A percentile compares a stretch with the other conserved stretches of the same genome.
These are phyloP conservation scores for Gloeophyllum trabeum DNA, from an alignment of 768 basidiomycete genomes.

Conservation along the genomic window DNA sequence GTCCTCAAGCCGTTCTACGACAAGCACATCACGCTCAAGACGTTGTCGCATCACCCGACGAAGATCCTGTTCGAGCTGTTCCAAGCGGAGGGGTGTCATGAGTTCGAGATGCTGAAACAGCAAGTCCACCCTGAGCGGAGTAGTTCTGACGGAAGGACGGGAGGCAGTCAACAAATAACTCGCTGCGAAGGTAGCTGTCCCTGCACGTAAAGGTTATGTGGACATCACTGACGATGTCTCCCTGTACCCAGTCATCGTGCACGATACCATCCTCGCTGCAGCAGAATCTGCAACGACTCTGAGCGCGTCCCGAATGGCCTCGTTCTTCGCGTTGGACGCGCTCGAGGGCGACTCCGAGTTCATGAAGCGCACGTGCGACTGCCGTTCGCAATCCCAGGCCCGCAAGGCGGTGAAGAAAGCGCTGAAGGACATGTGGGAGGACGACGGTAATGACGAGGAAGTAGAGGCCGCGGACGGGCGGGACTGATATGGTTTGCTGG, in stretches of 20 bases:
- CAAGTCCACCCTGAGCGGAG: no score
- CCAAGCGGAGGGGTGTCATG: slow-evolving; percentile 60
- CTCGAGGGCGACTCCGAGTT: slow-evolving; percentile 55
- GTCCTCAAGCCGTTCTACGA: slow-evolving; percentile 73
- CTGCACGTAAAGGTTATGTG: background rate
- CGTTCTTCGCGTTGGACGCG: slow-evolving; percentile 55
- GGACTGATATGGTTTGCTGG: no score
- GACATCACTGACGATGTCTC: slow-evolving; percentile 2
- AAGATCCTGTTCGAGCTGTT: slow-evolving; percentile 64
- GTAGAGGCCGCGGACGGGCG: no score
- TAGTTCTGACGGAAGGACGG: no score
- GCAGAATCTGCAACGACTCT: slow-evolving; percentile 38
- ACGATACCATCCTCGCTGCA: slow-evolving; percentile 50
- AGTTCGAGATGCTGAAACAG: slow-evolving; percentile 33
- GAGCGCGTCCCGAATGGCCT: slow-evolving; percentile 49
- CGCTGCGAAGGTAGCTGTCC: slow-evolving; percentile 42
- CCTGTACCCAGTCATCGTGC: slow-evolving; percentile 46
- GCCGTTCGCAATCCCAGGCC: slow-evolving; percentile 27
- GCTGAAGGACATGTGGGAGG: slow-evolving; percentile 8
- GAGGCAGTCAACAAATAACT: no score
- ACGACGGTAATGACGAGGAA: background rate
- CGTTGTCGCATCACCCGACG: slow-evolving; percentile 68
- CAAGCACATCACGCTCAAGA: slow-evolving; percentile 60
- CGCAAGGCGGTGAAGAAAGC: slow-evolving; percentile 28
- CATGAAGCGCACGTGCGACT: slow-evolving; percentile 56